Base-by-base conservation (phyloP, 306 rosid genomes). In the Dicorynia guianensis region DNA sequence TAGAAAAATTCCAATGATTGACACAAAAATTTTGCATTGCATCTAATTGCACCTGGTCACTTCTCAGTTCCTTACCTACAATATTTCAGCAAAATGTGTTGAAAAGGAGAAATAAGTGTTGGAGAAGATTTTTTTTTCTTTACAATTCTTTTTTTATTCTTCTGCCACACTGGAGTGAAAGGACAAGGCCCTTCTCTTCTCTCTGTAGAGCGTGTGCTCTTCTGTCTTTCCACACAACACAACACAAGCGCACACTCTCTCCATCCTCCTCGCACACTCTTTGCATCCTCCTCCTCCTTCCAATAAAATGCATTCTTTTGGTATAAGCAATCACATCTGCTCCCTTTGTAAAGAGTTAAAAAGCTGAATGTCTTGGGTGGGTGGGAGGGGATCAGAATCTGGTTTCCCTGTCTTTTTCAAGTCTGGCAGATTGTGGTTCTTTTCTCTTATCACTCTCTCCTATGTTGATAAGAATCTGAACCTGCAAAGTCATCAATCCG, bases 301-400 rank as follows among this genome's bases (percentile, higher is more conserved):
- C 66, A 50, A 11, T 52, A 9, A n/a, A 70, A 40, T 38, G 1
- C 2, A 63, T 69, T 54, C 42, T 65, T 67, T 71, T 50, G 61
- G 48, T 54, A 58, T 48, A 55, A 59, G 63, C 50, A 78, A 90
- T 85, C 93, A 81, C 87, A 79, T 87, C 81, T 75, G 14, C 71
- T 87, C 42, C 81, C 86, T 85, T 80, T 49, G 52, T 78, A 83
- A 78, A 56, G 63, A 66, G 64, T 61, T 60, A 33, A 76, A 85
- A 83, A 40, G 80, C 39, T 38, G 50, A 71, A 76, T 82, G 79
- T 70, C 56, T 69, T 81, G 67, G 82, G 78, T 86, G 83, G 78
- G 87, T 87, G 90, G 85, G 63, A 81, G 60, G 72, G 86, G 85
- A 86, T 84, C 89, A 63, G 93, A 93, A 89, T 90, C 80, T 82